Conservation (phyloP, 2,329 filamentous ascomycete genomes). For the Alternaria brassicicola region DNA sequence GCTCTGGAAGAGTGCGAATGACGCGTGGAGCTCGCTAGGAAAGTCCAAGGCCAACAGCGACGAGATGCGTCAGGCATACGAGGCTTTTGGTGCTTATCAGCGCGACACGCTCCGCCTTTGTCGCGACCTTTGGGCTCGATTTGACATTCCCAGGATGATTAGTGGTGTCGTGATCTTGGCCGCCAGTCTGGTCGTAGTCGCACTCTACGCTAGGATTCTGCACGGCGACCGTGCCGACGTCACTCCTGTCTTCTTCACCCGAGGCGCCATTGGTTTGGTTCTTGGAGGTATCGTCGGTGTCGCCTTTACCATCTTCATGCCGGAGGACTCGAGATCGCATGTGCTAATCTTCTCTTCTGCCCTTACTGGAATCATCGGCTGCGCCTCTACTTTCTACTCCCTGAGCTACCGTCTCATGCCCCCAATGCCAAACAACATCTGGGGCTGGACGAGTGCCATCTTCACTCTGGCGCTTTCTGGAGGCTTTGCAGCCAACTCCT, state of each 20-base stretch:
- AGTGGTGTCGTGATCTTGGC: constrained; percentile 76
- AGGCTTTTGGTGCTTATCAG: constrained; percentile 76
- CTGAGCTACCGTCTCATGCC: constrained; percentile 52
- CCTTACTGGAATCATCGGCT: constrained; percentile 49
- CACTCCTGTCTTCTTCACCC: constrained; percentile 59
- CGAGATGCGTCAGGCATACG: constrained; percentile 53
- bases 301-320: constrained; percentile 52
- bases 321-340: constrained; percentile 49
- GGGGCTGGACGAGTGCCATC: constrained; percentile 84
- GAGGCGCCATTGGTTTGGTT: constrained; percentile 57
- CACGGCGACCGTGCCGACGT: constrained; percentile 60
- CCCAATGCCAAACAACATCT: constrained; percentile 74
- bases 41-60: constrained; percentile 41
- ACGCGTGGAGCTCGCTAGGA: constrained; percentile 56
- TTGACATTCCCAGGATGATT: constrained; percentile 85
- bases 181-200: constrained; percentile 69
- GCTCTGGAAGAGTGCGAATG: constrained; percentile 66
- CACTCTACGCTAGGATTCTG: constrained; percentile 72
- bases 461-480: constrained; percentile 88
- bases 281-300: constrained; percentile 52
- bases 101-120: constrained; percentile 77
- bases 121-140: constrained; percentile 87
- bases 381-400: constrained; percentile 50
- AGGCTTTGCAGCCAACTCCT: constrained; percentile 96
- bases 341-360: constrained; percentile 51